A percentile compares a stretch with the other conserved stretches of the same genome.
phyloP scores from a whole-genome alignment of 305 asterid species.

The Fraxinus sp. region DNA sequence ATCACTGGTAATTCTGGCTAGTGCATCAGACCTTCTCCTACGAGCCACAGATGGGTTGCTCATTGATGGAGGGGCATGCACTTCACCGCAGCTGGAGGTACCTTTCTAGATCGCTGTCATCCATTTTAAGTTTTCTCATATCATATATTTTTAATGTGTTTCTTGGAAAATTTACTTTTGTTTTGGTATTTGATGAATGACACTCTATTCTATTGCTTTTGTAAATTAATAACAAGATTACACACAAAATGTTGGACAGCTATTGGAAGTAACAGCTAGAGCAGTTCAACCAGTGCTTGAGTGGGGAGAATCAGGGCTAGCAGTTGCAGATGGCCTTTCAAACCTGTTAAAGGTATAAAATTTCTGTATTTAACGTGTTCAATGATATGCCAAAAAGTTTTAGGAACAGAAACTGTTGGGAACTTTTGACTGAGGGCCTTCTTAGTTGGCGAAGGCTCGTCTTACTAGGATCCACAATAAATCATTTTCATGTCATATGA shows the following conservation, averaged over 20 bases:
- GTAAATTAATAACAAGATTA: constrained; percentile 4
- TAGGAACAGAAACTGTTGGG: neutral
- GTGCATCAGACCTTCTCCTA: constrained; percentile 89
- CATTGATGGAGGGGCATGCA: constrained; percentile 99
- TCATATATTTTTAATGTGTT: neutral
- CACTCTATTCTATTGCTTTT: constrained; percentile 17
- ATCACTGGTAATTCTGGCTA: constrained; percentile 75
- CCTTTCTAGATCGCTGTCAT: neutral
- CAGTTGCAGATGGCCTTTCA: constrained; percentile 57
- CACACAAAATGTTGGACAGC: constrained; percentile 29
- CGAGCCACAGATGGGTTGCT: constrained; percentile 99
- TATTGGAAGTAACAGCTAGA: constrained; percentile 64
- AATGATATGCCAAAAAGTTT: neutral
- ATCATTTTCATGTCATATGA: neutral
- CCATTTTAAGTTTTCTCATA: neutral
- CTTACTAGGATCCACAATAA: neutral
- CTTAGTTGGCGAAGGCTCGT: neutral
- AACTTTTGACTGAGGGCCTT: neutral
- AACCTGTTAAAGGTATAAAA: constrained; percentile 55
- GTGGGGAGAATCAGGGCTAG: constrained; percentile 64
- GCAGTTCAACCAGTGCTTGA: constrained; percentile 60
- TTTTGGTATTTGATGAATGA: neutral
- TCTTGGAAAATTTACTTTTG: neutral
- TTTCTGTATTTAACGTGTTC: neutral
- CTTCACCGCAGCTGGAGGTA: constrained; percentile 97